A percentile compares a stretch with the other conserved stretches of the same genome.
phyloP scores from a whole-genome alignment of 2,329 filamentous ascomycete species.

The Botrytis fragariae region DNA sequence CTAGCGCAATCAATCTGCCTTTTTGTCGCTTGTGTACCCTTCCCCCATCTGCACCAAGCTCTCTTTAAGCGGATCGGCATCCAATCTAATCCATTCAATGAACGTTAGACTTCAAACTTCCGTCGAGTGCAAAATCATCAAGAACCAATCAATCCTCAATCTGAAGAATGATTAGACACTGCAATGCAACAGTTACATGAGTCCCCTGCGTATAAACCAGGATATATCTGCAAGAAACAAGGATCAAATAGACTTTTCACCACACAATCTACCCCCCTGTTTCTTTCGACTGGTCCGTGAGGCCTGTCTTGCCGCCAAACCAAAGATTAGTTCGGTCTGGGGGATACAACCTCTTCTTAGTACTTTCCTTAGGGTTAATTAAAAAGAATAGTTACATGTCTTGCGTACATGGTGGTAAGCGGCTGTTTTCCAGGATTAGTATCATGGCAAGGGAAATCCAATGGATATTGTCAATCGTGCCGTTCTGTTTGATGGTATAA shows the following conservation, averaged over 20 bases:
- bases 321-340: slow-evolving; percentile 13
- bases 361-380: not conserved
- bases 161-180: slow-evolving; percentile 3
- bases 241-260: not conserved
- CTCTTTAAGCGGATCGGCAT: slow-evolving; percentile 3
- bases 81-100: slow-evolving; percentile 1
- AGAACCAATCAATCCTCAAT: slow-evolving; percentile 1
- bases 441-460: slow-evolving; percentile 4
- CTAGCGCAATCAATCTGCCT: not conserved
- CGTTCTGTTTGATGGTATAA: slow-evolving; percentile 15
- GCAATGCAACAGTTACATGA: slow-evolving; percentile 18
- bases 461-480: slow-evolving; percentile 12
- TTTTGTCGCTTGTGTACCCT: not conserved
- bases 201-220: slow-evolving; percentile 5
- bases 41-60: not conserved
- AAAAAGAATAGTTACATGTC: not conserved
- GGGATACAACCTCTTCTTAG: slow-evolving; percentile 1
- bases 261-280: not conserved
- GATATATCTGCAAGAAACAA: not conserved
- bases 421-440: slow-evolving; percentile 21
- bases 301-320: slow-evolving; percentile 16
- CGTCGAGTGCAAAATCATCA: not conserved
- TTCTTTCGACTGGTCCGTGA: slow-evolving; percentile 12
- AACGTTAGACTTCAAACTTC: not conserved
- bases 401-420: slow-evolving; percentile 11